Evolutionary conservation across 2,329 filamentous ascomycete genomes (phyloP), one percentile per base, ranked within the genome.

Genomic region (Blumeria hordei): DNA sequence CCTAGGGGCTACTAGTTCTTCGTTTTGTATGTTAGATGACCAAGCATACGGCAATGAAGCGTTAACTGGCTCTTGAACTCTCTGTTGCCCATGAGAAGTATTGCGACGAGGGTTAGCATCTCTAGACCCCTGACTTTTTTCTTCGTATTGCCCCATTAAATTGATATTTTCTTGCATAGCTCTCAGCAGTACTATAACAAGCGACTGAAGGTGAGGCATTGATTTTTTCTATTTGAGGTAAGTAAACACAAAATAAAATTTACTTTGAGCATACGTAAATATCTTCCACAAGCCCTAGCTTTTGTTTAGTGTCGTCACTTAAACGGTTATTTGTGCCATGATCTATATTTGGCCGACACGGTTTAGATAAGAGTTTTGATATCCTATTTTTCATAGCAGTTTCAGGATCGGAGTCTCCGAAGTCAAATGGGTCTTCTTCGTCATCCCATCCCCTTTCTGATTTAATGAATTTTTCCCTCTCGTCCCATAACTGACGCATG

Each of bases 401-500:
- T 61, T 71, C 68, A 21, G 71, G 61, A 54, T 69, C 67, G 18
- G 68, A 63, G 18, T 69, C 66, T 53, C 70, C 67, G 10, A 70
- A 58, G 56, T 70, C 67, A 36, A 28, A 28, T 28, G 21, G 21
- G 4, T 68, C 61, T 47, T 73, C 67, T 33, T 59, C 58, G 1
- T 64, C 64, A 57, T 83, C 80, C 86, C 88, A 98, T 9, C 92
- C 92, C 55, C 92, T 77, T 62, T 96, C 90, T 60, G 85, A 93
- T 64, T 85, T 90, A 70, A 95, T 81, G 61, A 93, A 98, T 33
- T 78, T 78, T 62, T 95, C 88, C 51, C 92, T 78, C 65, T 94
- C 88, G 60, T 94, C 84, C 90, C 92, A 98, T 12, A 98, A 72
- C 68, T 98, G 92, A 55, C 86, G 80, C 69, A 93, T 90, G 5